A percentile compares a stretch with the other conserved stretches of the same genome.
phyloP scores from a whole-genome alignment of 2,329 filamentous ascomycete species.

The Colletotrichum orchidophilum region DNA sequence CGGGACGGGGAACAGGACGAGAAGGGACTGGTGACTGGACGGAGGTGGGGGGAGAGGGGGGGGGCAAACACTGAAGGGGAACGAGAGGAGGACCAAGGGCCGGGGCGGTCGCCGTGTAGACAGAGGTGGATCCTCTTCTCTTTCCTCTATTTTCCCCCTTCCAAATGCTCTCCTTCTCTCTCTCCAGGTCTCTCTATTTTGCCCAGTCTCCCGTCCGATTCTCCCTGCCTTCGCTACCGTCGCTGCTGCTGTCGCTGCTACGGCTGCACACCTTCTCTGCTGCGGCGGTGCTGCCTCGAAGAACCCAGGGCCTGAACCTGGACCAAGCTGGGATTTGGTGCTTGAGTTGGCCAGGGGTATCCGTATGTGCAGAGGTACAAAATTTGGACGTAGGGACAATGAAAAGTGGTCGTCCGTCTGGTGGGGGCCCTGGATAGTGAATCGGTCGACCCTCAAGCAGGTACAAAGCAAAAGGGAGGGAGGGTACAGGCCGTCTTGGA shows the following conservation, averaged over 20 bases:
- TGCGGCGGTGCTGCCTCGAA: not conserved
- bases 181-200: not conserved
- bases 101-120: conserved; percentile 24
- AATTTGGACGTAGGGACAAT: not conserved
- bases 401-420: not conserved
- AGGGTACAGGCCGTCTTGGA: not conserved
- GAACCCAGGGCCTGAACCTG: conserved; percentile 11
- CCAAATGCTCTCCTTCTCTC: not conserved
- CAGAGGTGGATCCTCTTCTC: conserved; percentile 7
- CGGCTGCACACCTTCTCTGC: not conserved
- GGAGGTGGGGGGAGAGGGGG: not conserved
- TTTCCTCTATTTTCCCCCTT: not conserved
- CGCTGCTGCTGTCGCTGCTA: not conserved
- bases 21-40: conserved; percentile 9
- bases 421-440: not conserved
- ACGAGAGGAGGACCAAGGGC: conserved; percentile 9
- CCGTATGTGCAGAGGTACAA: not conserved
- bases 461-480: not conserved
- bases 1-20: not conserved
- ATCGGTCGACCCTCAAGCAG: not conserved
- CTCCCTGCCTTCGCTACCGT: not conserved
- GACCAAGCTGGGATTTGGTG: conserved; percentile 12
- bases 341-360: conserved; percentile 3
- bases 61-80: not conserved
- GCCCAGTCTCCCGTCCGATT: not conserved